Base-by-base conservation (phyloP, 306 rosid genomes). In the Pueraria montana region DNA sequence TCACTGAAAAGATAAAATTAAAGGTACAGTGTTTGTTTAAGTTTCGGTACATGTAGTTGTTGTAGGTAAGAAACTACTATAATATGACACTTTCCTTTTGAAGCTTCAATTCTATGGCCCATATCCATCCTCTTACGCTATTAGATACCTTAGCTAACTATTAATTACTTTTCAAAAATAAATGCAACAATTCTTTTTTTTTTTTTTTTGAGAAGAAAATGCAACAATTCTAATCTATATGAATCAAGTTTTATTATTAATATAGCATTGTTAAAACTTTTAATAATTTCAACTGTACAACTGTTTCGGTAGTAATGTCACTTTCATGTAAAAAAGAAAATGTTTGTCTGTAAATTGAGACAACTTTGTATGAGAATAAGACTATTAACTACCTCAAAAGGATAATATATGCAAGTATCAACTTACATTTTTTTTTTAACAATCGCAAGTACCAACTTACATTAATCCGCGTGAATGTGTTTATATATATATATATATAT, bases 121-220 rank as follows among this genome's bases (percentile, higher is more conserved):
- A 55, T 21, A 6, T 13, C 53, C 11, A 20, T 36, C 20, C 38
- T 38, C 67, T 55, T 36, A 55, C 67, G 36, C 23, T 32, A 52
- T 38, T 55, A 18, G 67, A 74, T 21, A 36, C 52, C 20, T 13
- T 36, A 74, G 14, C 67, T 21, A 55, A 74, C 68, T 36, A 30
- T 72, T 27, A 36, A 36, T 74, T 36, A 18, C n/a, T 11, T 34
- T 34, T 36, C 1, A 34, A 24, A 34, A 17, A 8, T 30, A 20
- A 50, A 24, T 73, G n/a, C n/a, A n/a, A n/a, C n/a, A n/a, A n/a
- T n/a, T n/a, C n/a, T n/a, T n/a, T n/a, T n/a, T n/a, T n/a, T n/a
- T n/a, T n/a, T n/a, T n/a, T n/a, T n/a, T n/a, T n/a, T n/a, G n/a
- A n/a, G n/a, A n/a, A n/a, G n/a, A 2, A 30, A 30, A 30, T 30